Evolutionary conservation across 1,139 yeast species (phyloP), one percentile per base, ranked within the genome.

Genomic region (Schwanniomyces etchellsii): DNA sequence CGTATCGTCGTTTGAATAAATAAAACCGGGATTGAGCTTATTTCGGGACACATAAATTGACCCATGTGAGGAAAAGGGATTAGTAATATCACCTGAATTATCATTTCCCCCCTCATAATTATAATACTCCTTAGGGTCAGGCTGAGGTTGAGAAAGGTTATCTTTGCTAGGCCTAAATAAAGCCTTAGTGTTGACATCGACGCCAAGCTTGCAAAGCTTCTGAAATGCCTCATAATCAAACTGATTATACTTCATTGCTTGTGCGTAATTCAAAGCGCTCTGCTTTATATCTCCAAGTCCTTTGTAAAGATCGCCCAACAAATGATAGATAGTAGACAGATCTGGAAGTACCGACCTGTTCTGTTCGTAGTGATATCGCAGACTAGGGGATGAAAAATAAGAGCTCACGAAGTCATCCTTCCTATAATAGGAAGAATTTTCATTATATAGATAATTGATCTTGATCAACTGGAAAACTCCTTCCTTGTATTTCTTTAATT

Each of bases 141-240:
- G 32, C 14, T 18, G 28, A 27, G 20, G 6, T 31, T 30, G 32
- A 13, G 14, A 15, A 26, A 27, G 34, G 20, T 31, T 23, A 3
- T 24, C 20, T 22, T 15, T 39, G 30, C 40, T 47, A 14, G 47
- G 40, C 29, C 69, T 73, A 53, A 71, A 83, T 26, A 85, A 69
- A 5, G 81, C 63, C 33, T 74, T 73, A 5, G 79, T 77, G 30
- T 75, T 68, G 16, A 85, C 69, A 37, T 75, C 72, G 16, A 81
- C 83, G 9, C 91, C 89, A 48, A 84, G 61, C 36, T 71, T 70
- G 47, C 91, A 79, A 28, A 91, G 60, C 26, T 80, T 79, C 43
- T 82, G 86, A 39, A 84, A 77, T 0, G 96, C 89, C 48, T 86
- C 96, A 72, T 93, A 88, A 30, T 86, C 69, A 50, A 69, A 85